These are phyloP conservation scores for Streptanthus diversifolius DNA, from an alignment of 345 rosid genomes.

Conservation along the genomic window DNA sequence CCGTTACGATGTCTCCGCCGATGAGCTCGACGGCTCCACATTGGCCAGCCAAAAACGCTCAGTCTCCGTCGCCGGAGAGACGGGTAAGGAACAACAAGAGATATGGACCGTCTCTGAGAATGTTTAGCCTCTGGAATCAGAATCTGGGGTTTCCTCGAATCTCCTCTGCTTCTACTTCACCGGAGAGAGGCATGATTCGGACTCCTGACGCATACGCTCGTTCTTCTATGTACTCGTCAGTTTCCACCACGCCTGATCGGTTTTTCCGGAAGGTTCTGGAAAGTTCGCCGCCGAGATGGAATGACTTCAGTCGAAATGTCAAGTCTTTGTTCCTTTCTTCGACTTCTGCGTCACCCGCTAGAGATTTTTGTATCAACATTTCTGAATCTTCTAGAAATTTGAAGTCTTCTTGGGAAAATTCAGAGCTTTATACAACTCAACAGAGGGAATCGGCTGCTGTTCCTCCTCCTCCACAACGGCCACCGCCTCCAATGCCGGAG, in stretches of 20 bases:
- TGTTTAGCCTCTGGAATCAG: conserved; percentile 32
- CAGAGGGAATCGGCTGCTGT: conserved; percentile 22
- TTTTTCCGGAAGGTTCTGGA: conserved; percentile 28
- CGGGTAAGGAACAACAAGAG: conserved; percentile 24
- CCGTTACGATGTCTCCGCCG: conserved; percentile 64
- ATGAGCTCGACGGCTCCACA: conserved; percentile 38
- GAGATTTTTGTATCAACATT: conserved; percentile 30
- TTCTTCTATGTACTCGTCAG: conserved; percentile 39
- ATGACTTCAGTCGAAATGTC: conserved; percentile 32
- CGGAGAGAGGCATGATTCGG: conserved; percentile 40
- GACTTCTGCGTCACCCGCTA: conserved; percentile 33
- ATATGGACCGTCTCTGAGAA: conserved; percentile 34
- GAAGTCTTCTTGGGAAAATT: conserved; percentile 26
- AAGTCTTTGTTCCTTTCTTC: conserved; percentile 40
- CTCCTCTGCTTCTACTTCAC: conserved; percentile 54
- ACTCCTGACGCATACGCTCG: conserved; percentile 33
- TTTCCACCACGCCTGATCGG: conserved; percentile 40
- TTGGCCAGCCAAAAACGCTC: conserved; percentile 22
- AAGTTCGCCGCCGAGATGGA: conserved; percentile 32
- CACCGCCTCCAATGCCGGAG: conserved; percentile 39
- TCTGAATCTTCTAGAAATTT: conserved; percentile 35
- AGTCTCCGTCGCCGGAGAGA: conserved; percentile 37
- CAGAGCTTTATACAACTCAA: conserved; percentile 28
- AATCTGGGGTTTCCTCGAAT: conserved; percentile 25
- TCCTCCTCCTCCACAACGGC: conserved; percentile 37